These are phyloP conservation scores for Tylopilus vinaceipallidus DNA, from an alignment of 768 basidiomycete genomes.

Conservation along the genomic window DNA sequence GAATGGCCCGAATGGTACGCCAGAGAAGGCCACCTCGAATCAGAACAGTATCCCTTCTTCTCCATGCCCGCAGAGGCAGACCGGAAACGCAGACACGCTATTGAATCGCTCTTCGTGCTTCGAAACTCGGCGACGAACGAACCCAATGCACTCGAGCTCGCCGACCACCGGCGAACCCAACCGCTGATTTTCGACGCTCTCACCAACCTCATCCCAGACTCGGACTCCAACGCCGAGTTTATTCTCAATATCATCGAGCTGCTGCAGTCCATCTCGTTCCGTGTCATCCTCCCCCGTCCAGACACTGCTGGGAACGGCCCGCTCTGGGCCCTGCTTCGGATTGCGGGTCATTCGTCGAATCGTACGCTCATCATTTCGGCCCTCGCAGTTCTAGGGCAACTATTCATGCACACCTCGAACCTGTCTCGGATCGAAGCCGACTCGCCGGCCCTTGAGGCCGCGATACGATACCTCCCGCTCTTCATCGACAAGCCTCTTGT, in stretches of 20 bases:
- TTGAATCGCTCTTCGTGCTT: conserved; percentile 81
- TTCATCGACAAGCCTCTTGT: conserved; percentile 67
- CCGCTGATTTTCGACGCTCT: conserved; percentile 66
- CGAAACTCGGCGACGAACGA: conserved; percentile 81
- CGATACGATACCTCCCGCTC: conserved; percentile 72
- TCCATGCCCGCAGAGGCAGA: conserved; percentile 49
- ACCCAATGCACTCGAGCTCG: conserved; percentile 61
- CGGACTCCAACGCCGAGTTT: conserved; percentile 72
- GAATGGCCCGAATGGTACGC: conserved; percentile 89
- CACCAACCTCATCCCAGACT: conserved; percentile 53
- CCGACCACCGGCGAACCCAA: conserved; percentile 57
- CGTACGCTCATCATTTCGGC: conserved; percentile 73
- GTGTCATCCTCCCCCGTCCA: conserved; percentile 39
- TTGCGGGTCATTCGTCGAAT: conserved; percentile 60
- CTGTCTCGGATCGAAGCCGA: conserved; percentile 47
- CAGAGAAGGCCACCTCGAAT: conserved; percentile 52
- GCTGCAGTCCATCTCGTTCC: conserved; percentile 57
- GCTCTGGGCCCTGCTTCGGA: conserved; percentile 52
- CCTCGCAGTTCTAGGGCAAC: conserved; percentile 54
- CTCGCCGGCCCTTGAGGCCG: conserved; percentile 59
- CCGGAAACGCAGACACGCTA: conserved; percentile 68
- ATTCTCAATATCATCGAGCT: conserved; percentile 71
- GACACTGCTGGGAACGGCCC: conserved; percentile 45
- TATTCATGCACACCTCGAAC: conserved; percentile 65
- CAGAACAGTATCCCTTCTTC: conserved; percentile 50